These are phyloP conservation scores for Brettanomyces anomalus DNA, from an alignment of 805 yeast genomes.

Conservation along the genomic window DNA sequence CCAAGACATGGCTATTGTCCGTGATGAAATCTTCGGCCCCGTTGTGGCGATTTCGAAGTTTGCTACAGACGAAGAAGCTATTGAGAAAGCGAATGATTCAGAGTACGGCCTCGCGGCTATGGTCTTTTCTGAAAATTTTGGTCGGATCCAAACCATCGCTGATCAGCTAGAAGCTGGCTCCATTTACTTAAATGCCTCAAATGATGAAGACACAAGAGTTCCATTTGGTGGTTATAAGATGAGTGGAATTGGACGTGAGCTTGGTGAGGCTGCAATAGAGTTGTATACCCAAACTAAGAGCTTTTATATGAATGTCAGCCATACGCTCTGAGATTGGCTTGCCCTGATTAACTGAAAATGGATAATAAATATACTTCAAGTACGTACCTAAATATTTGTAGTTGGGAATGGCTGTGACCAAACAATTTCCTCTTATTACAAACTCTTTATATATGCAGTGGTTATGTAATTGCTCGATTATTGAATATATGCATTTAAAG, in stretches of 20 bases:
- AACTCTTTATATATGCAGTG: too few species aligned
- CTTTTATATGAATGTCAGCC: constrained; percentile 44
- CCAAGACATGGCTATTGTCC: constrained; percentile 54
- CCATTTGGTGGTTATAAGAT: constrained; percentile 79
- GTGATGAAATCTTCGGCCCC: constrained; percentile 86
- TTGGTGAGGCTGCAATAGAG: constrained; percentile 65
- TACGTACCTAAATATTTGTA: neutral
- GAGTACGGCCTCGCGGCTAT: constrained; percentile 79
- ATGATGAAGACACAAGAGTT: constrained; percentile 53
- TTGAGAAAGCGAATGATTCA: constrained; percentile 61
- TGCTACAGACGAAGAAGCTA: constrained; percentile 56
- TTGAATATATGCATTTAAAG: too few species aligned
- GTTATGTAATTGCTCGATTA: too few species aligned
- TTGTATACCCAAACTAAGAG: constrained; percentile 71
- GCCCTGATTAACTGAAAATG: neutral
- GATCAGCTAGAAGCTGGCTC: constrained; percentile 54
- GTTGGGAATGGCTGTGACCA: neutral
- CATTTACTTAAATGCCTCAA: constrained; percentile 62
- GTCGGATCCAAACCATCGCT: constrained; percentile 44
- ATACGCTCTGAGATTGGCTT: constrained; percentile 13
- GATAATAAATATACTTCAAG: neutral
- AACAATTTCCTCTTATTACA: neutral
- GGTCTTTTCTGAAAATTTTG: constrained; percentile 61
- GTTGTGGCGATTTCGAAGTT: constrained; percentile 66
- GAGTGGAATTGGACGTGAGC: constrained; percentile 76